Evolutionary conservation across 768 basidiomycete species (phyloP).

Genomic region (Imleria badia): DNA sequence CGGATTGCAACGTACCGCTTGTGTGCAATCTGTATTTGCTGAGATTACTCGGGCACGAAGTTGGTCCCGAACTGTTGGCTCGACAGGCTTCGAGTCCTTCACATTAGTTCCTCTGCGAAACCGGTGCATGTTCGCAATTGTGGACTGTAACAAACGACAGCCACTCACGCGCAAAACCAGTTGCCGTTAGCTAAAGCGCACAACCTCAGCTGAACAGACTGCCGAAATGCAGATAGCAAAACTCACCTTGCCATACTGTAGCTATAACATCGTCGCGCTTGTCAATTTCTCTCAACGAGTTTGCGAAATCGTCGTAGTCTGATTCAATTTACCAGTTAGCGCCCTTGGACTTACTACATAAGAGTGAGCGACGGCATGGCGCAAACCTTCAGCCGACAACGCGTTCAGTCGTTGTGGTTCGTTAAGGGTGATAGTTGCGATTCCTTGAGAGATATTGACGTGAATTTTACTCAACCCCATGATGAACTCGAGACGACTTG

Average conservation of each 20-base stretch:
- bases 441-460: slow-evolving; percentile 51
- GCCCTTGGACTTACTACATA: background rate
- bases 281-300: slow-evolving; percentile 57
- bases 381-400: slow-evolving; percentile 47
- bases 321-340: background rate
- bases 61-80: slow-evolving; percentile 41
- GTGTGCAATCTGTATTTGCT: slow-evolving; percentile 58
- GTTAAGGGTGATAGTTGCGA: slow-evolving; percentile 70
- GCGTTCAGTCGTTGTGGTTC: slow-evolving; percentile 62
- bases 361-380: slow-evolving; percentile 19
- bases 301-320: slow-evolving; percentile 67
- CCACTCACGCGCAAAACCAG: slow-evolving; percentile 72
- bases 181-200: slow-evolving; percentile 51
- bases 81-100: slow-evolving; percentile 23
- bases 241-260: slow-evolving; percentile 65
- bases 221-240: background rate
- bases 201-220: background rate
- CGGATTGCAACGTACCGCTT: slow-evolving; percentile 48
- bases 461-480: slow-evolving; percentile 43
- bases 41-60: slow-evolving; percentile 47
- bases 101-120: slow-evolving; percentile 58
- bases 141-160: background rate
- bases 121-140: background rate
- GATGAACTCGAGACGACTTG: slow-evolving; percentile 16
- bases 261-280: slow-evolving; percentile 58